Conservation (phyloP, 2,329 filamentous ascomycete species). For the Sclerotinia nivalis region DNA sequence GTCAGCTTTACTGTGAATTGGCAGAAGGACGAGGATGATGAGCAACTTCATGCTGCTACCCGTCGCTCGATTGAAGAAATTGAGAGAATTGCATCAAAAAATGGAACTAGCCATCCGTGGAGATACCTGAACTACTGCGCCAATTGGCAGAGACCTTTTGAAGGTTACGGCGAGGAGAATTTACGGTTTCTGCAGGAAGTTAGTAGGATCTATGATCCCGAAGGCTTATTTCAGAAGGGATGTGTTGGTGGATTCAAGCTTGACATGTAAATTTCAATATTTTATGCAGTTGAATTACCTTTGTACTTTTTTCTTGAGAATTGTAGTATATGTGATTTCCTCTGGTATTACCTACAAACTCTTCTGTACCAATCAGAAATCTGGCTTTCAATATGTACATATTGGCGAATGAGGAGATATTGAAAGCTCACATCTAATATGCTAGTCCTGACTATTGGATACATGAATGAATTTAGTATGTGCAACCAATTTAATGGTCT, state of each 20-base stretch:
- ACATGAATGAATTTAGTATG: too few species aligned
- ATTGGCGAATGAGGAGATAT: not conserved
- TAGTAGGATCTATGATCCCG: constrained; percentile 23
- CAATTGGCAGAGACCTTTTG: constrained; percentile 38
- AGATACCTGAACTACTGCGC: constrained; percentile 41
- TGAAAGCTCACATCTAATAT: not conserved
- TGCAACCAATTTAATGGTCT: too few species aligned
- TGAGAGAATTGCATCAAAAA: constrained; percentile 37
- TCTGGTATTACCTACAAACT: too few species aligned
- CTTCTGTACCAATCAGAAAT: too few species aligned
- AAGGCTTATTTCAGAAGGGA: constrained; percentile 25
- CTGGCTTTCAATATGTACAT: not conserved
- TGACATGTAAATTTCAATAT: not conserved
- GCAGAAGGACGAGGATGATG: constrained; percentile 38
- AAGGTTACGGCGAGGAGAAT: constrained; percentile 39
- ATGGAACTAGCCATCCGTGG: constrained; percentile 34
- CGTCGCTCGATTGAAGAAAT: constrained; percentile 40
- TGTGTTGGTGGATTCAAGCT: constrained; percentile 25
- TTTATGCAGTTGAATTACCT: too few species aligned
- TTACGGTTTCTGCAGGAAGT: constrained; percentile 24
- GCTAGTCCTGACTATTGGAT: not conserved
- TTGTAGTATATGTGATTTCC: not conserved
- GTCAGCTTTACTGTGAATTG: constrained; percentile 43
- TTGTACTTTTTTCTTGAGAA: not conserved
- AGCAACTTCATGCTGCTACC: constrained; percentile 36